Percentiles rank a stretch among this genome's conserved stretches.
Evolutionary conservation across 2,329 filamentous ascomycete species (phyloP).

Genomic region (Colletotrichum viniferum): DNA sequence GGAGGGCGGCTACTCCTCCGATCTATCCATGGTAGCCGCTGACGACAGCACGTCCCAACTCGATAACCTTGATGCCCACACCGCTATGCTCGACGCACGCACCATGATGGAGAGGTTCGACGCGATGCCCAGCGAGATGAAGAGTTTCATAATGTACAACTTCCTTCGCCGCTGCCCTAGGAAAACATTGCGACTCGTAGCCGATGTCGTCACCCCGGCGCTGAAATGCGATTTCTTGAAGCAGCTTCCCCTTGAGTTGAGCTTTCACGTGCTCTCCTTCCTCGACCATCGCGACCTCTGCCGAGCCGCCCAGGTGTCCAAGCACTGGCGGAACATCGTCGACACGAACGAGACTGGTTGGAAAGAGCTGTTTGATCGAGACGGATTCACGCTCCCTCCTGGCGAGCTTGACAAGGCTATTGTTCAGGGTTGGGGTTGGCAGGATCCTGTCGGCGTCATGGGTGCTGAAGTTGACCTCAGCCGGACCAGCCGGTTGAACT

Average conservation of each 20-base stretch:
- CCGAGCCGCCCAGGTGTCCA: conserved; percentile 90
- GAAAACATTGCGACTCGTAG: conserved; percentile 86
- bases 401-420: conserved; percentile 89
- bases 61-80: conserved; percentile 32
- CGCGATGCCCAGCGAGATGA: conserved; percentile 86
- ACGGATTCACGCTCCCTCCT: conserved; percentile 78
- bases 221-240: conserved; percentile 92
- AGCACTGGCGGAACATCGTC: conserved; percentile 88
- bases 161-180: conserved; percentile 87
- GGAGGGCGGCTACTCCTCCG: conserved; percentile 36
- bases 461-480: conserved; percentile 85
- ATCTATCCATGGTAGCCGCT: conserved; percentile 5
- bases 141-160: conserved; percentile 97
- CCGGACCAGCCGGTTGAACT: conserved; percentile 55
- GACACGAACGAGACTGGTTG: conserved; percentile 95
- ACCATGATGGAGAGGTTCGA: conserved; percentile 90
- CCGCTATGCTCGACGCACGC: conserved; percentile 76
- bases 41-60: conserved; percentile 30
- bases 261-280: conserved; percentile 85
- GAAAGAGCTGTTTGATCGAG: conserved; percentile 88
- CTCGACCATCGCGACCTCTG: conserved; percentile 87
- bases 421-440: conserved; percentile 95
- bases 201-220: conserved; percentile 89
- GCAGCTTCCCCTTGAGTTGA: conserved; percentile 83
- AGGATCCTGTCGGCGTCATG: conserved; percentile 77